A percentile compares a stretch with the other conserved stretches of the same genome.
Conservation (phyloP, 129 eudicot genomes). For the Flaveria sonorensis region DNA sequence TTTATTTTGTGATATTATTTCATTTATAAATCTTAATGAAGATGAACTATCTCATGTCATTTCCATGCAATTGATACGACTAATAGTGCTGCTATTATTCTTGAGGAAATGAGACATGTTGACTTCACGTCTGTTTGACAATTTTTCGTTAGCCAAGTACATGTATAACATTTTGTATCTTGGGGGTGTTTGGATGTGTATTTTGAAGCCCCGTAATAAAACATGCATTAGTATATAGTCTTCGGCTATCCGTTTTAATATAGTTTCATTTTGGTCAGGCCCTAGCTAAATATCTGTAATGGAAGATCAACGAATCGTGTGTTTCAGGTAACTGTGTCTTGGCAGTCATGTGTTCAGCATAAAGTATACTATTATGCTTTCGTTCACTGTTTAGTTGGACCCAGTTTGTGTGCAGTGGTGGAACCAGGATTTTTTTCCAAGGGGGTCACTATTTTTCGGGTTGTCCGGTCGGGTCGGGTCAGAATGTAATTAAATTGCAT, state of each 20-base stretch:
- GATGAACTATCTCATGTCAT: slow-evolving; percentile 80
- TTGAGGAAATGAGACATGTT: slow-evolving; percentile 85
- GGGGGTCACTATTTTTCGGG: no score
- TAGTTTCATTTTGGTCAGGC: slow-evolving; percentile 48
- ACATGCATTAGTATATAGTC: background rate
- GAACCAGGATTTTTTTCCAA: no score
- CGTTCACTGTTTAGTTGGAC: no score
- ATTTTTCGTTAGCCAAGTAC: no score
- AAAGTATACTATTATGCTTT: no score
- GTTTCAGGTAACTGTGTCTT: slow-evolving; percentile 55
- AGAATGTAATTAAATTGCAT: no score
- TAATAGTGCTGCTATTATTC: slow-evolving; percentile 85
- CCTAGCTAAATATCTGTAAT: slow-evolving; percentile 85
- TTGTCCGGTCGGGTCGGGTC: no score
- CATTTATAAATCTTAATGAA: slow-evolving; percentile 63
- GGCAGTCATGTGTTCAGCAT: no score
- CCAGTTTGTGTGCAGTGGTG: no score
- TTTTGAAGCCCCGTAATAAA: background rate
- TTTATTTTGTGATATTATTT: slow-evolving; percentile 13
- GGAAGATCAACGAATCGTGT: slow-evolving; percentile 92
- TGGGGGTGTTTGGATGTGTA: background rate
- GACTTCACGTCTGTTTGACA: background rate
- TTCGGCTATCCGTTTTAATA: background rate
- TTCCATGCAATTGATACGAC: slow-evolving; percentile 82
- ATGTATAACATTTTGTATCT: background rate